Evolutionary conservation across 225 moss, liverwort and hornwort species (phyloP), one percentile per base, ranked within the genome.

Genomic region (Marchantia polymorpha): DNA sequence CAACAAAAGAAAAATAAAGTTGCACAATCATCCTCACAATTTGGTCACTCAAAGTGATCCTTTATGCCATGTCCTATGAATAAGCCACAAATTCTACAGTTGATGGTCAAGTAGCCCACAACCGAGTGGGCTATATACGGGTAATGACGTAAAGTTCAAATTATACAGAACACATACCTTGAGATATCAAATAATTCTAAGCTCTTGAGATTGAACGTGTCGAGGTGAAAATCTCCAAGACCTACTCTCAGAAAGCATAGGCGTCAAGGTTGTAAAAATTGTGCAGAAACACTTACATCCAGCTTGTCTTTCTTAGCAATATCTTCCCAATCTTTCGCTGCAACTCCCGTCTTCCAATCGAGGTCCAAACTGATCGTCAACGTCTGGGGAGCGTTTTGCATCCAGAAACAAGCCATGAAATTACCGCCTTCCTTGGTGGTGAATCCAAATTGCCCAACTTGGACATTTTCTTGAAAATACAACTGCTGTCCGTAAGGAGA

Each of bases 221-320:
- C 68, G 19, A 15, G 49, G 50, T 47, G 22, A 71, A 71, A 10
- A 12, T 71, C n/a, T 71, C 50, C 17, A 15, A 50, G 10, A 49
- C 51, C 71, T 22, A 3, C 17, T 50, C 49, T 49, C 17, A n/a
- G 7, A 65, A 6, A 26, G 39, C 39, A 39, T 39, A 39, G 39
- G 39, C 39, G 3, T 5, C 39, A 29, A 67, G 15, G 50, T 53
- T 73, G 31, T 26, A 12, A 64, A 19, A 48, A 16, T 39, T 39
- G 39, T 39, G 39, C 39, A 68, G 0, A 39, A 59, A 10, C 26
- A 81, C 85, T 65, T 89, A 96, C 96, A 88, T 97, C 94, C 10
- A 97, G 91, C 84, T 94, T 94, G 49, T 97, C 96, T 82, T 94
- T 94, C 88, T 97, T 97, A 58, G 96, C 96, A 69, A 97, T 91